These are phyloP conservation scores for Ceratocystis cacaofunesta DNA, from an alignment of 2,329 filamentous ascomycete species.

Conservation along the genomic window DNA sequence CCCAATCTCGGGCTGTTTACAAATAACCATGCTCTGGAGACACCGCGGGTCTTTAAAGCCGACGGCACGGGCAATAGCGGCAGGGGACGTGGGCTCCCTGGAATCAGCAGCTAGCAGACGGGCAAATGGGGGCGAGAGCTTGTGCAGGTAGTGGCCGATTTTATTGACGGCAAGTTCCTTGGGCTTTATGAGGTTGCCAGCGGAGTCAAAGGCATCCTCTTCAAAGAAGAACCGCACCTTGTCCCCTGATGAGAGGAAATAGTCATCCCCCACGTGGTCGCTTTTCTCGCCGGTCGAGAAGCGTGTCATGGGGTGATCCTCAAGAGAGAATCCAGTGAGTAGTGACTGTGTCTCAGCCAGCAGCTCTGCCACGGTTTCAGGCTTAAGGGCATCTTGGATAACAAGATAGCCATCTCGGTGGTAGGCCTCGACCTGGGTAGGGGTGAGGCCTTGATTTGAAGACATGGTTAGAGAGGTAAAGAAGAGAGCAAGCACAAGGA, in stretches of 20 bases:
- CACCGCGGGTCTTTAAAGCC: slow-evolving; percentile 62
- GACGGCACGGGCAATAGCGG: slow-evolving; percentile 52
- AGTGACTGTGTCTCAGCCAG: slow-evolving; percentile 61
- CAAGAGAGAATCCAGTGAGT: slow-evolving; percentile 61
- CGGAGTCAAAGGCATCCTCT: slow-evolving; percentile 66
- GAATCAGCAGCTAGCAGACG: slow-evolving; percentile 37
- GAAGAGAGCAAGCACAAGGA: background rate
- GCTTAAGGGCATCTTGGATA: slow-evolving; percentile 59
- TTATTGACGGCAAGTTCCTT: slow-evolving; percentile 82
- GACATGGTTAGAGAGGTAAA: background rate
- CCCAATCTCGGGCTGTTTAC: slow-evolving; percentile 94
- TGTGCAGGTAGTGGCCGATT: slow-evolving; percentile 66
- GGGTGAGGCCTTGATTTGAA: slow-evolving; percentile 42
- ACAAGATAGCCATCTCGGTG: slow-evolving; percentile 78
- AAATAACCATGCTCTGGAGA: slow-evolving; percentile 95
- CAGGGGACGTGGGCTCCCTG: slow-evolving; percentile 31
- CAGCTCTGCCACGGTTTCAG: slow-evolving; percentile 49
- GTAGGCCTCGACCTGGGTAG: slow-evolving; percentile 58
- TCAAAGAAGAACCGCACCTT: slow-evolving; percentile 97
- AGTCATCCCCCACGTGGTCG: slow-evolving; percentile 80
- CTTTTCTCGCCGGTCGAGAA: slow-evolving; percentile 70
- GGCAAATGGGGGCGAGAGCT: slow-evolving; percentile 51
- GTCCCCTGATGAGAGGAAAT: slow-evolving; percentile 81
- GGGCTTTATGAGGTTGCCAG: slow-evolving; percentile 55
- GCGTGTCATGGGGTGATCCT: slow-evolving; percentile 77